Conservation (phyloP, 2,329 filamentous ascomycete genomes). For the Paraphoma chrysanthemicola region DNA sequence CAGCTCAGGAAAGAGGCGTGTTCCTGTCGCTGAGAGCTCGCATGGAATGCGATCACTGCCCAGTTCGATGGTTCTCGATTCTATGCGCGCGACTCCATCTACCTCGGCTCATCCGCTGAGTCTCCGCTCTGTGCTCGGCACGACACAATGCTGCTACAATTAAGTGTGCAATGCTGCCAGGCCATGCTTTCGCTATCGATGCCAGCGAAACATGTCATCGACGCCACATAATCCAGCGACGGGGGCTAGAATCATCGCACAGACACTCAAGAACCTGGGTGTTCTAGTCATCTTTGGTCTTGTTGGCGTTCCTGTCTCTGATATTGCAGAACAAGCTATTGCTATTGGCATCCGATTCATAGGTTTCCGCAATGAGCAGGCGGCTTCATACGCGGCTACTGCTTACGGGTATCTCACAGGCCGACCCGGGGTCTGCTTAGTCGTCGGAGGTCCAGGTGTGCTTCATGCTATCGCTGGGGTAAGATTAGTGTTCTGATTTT, state of each 20-base stretch:
- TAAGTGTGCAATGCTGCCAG: no score
- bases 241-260: conserved; percentile 49
- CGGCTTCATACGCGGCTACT: conserved; percentile 64
- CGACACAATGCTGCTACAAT: no score
- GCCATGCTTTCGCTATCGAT: no score
- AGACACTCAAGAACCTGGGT: conserved; percentile 56
- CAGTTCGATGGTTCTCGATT: no score
- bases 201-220: background rate
- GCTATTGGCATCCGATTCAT: conserved; percentile 65
- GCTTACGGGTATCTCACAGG: conserved; percentile 66
- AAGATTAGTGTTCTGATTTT: conserved; percentile 7
- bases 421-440: conserved; percentile 62
- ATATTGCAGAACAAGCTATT: conserved; percentile 65
- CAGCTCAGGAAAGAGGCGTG: no score
- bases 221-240: background rate
- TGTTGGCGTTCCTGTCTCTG: conserved; percentile 63
- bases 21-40: no score
- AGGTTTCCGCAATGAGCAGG: conserved; percentile 66
- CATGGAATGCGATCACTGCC: no score
- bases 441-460: conserved; percentile 66
- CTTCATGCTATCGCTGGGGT: conserved; percentile 65
- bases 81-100: no score
- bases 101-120: no score
- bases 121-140: no score
- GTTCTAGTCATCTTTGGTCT: conserved; percentile 61